A percentile compares a stretch with the other conserved stretches of the same genome.
Conservation (phyloP, 2,329 filamentous ascomycete species). For the Periconia macrospinosa region DNA sequence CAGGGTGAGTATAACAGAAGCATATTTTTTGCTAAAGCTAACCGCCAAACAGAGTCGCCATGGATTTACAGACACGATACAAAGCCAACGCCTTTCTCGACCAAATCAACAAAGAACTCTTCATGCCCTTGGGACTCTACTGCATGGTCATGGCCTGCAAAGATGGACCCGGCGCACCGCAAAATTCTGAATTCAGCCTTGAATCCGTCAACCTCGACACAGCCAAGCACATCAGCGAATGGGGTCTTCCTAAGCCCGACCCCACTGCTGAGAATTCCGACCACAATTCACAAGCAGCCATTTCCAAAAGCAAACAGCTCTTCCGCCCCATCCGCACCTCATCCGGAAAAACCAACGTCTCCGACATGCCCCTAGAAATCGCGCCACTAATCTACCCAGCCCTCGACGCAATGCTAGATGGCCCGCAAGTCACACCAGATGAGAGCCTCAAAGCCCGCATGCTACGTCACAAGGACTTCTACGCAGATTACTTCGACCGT, state of each 20-base stretch:
- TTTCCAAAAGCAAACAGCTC: slow-evolving; percentile 18
- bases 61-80: slow-evolving; percentile 43
- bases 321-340: slow-evolving; percentile 12
- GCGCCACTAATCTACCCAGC: slow-evolving; percentile 46
- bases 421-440: slow-evolving; percentile 11
- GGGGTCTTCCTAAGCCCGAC: slow-evolving; percentile 23
- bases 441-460: slow-evolving; percentile 28
- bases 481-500: slow-evolving; percentile 55
- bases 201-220: slow-evolving; percentile 41
- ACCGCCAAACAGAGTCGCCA: slow-evolving; percentile 47
- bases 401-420: slow-evolving; percentile 30
- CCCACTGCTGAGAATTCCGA: slow-evolving; percentile 29
- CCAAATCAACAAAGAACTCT: slow-evolving; percentile 59
- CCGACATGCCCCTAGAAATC: slow-evolving; percentile 44
- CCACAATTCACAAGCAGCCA: not conserved
- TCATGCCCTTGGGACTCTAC: slow-evolving; percentile 59
- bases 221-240: slow-evolving; percentile 16
- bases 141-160: slow-evolving; percentile 59
- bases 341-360: slow-evolving; percentile 29
- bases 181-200: slow-evolving; percentile 36
- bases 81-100: slow-evolving; percentile 59
- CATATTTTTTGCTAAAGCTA: slow-evolving; percentile 43
- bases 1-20: slow-evolving; percentile 37
- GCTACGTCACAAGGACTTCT: slow-evolving; percentile 42
- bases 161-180: slow-evolving; percentile 45